Evolutionary conservation across 1,284 basidiomycete species (phyloP).

Genomic region (Naganishia albida): DNA sequence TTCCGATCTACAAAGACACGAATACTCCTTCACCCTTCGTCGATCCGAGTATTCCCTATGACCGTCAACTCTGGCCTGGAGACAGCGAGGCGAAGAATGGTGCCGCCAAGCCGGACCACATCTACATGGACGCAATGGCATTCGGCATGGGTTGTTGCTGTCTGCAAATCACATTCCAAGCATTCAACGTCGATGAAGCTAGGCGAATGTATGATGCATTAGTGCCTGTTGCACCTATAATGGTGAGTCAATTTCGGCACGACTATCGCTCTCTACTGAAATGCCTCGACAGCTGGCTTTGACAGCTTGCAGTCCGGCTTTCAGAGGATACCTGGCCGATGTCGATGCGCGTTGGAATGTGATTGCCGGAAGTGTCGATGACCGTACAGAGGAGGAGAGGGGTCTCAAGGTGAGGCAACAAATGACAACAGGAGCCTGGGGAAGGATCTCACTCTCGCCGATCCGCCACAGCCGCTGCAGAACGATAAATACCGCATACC

Average conservation of each 20-base stretch:
- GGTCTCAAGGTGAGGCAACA: conserved; percentile 68
- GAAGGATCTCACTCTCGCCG: not conserved
- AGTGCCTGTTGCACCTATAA: conserved; percentile 88
- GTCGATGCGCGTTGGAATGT: conserved; percentile 99
- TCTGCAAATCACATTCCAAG: conserved; percentile 96
- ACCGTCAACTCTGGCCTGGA: conserved; percentile 74
- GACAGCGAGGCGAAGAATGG: conserved; percentile 84
- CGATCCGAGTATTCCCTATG: conserved; percentile 84
- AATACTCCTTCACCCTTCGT: conserved; percentile 86
- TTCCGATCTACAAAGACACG: conserved; percentile 87
- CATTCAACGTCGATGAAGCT: conserved; percentile 88
- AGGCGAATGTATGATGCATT: conserved; percentile 91
- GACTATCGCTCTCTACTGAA: not conserved
- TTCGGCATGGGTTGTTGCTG: conserved; percentile 99
- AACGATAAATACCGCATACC: conserved; percentile 76
- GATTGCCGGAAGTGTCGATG: conserved; percentile 94
- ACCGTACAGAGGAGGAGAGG: conserved; percentile 91
- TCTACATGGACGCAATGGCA: conserved; percentile 99
- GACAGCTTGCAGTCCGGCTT: conserved; percentile 90
- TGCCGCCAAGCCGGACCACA: conserved; percentile 82
- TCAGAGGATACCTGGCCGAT: conserved; percentile 91
- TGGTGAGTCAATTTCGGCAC: conserved; percentile 61
- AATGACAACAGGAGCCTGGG: not conserved
- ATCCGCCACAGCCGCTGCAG: conserved; percentile 66
- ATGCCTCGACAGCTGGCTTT: conserved; percentile 70